phyloP scores from a whole-genome alignment of 352 stramenopile genomes.

The Phytophthora tubulina region DNA sequence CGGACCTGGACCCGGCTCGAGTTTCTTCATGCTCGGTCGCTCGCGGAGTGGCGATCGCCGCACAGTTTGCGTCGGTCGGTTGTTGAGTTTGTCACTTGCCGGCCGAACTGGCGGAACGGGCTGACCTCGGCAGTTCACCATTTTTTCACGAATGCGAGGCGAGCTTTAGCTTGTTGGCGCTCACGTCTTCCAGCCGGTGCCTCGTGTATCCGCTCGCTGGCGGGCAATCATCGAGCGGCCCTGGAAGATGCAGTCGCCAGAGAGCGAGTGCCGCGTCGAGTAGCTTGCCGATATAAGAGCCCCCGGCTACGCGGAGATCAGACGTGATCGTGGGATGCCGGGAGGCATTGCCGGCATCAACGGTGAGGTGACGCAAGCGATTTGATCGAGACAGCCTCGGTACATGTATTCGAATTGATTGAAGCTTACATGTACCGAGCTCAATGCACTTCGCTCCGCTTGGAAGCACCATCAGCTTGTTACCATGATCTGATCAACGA shows the following conservation, averaged over 20 bases:
- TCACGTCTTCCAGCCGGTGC: slow-evolving; percentile 9
- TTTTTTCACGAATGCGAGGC: slow-evolving; percentile 33
- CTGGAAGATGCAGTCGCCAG: slow-evolving; percentile 28
- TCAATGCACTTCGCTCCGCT: too few species aligned
- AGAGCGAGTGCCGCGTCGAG: slow-evolving; percentile 22
- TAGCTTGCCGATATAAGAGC: background rate
- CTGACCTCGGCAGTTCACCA: slow-evolving; percentile 46
- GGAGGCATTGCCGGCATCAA: background rate
- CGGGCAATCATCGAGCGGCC: slow-evolving; percentile 1
- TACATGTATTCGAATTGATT: background rate
- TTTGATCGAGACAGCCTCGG: slow-evolving; percentile 10
- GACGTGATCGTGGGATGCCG: slow-evolving; percentile 21
- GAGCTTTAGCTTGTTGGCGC: slow-evolving; percentile 3
- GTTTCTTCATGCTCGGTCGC: slow-evolving; percentile 16
- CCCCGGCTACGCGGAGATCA: slow-evolving; percentile 31
- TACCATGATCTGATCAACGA: too few species aligned
- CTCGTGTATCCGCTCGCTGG: background rate
- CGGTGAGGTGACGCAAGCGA: slow-evolving; percentile 25
- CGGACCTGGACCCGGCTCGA: slow-evolving; percentile 18
- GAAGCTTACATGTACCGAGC: background rate
- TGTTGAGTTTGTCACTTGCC: slow-evolving; percentile 12
- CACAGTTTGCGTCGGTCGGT: slow-evolving; percentile 9
- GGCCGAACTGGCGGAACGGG: slow-evolving; percentile 8
- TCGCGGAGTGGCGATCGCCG: slow-evolving; percentile 14
- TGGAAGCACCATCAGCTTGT: background rate